Percentiles rank a stretch among this genome's conserved stretches.
Conservation (phyloP, 2,329 filamentous ascomycete genomes). For the Pseudogymnoascus sp. region DNA sequence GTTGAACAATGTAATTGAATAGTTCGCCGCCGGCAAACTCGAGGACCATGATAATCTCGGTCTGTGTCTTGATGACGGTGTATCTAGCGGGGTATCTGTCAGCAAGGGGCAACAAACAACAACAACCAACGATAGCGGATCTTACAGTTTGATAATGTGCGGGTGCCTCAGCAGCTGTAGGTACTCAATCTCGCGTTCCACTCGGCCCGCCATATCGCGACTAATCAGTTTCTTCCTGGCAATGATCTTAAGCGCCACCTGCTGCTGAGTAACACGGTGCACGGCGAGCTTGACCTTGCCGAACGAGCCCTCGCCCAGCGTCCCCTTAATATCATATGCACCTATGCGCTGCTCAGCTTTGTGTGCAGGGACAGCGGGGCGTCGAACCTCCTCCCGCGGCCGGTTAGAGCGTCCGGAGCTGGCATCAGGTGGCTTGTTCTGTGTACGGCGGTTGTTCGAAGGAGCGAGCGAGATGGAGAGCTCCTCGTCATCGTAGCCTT, state of each 20-base stretch:
- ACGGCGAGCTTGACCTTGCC: conserved; percentile 97
- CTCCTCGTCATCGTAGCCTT: conserved; percentile 68
- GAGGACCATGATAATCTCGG: conserved; percentile 97
- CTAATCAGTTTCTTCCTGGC: conserved; percentile 92
- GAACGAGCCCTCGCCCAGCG: conserved; percentile 92
- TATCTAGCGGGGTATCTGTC: conserved; percentile 45
- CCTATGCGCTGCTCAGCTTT: conserved; percentile 78
- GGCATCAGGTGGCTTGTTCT: conserved; percentile 28
- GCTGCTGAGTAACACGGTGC: conserved; percentile 83
- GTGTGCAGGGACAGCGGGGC: conserved; percentile 26
- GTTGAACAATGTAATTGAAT: conserved; percentile 95
- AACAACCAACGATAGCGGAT: conserved; percentile 17
- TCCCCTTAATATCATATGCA: conserved; percentile 83
- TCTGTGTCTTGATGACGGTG: conserved; percentile 90
- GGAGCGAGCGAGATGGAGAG: conserved; percentile 68
- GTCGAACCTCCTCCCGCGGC: conserved; percentile 16
- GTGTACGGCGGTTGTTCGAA: conserved; percentile 49
- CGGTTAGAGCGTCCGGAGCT: conserved; percentile 16
- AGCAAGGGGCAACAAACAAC: neutral
- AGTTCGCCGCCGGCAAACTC: conserved; percentile 95
- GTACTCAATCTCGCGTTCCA: conserved; percentile 97
- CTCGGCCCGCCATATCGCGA: conserved; percentile 92
- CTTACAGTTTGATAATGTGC: conserved; percentile 96
- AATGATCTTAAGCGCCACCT: conserved; percentile 97
- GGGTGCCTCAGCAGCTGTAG: conserved; percentile 90